These are phyloP conservation scores for Cicer cuneatum DNA, from an alignment of 306 rosid genomes.

Conservation along the genomic window DNA sequence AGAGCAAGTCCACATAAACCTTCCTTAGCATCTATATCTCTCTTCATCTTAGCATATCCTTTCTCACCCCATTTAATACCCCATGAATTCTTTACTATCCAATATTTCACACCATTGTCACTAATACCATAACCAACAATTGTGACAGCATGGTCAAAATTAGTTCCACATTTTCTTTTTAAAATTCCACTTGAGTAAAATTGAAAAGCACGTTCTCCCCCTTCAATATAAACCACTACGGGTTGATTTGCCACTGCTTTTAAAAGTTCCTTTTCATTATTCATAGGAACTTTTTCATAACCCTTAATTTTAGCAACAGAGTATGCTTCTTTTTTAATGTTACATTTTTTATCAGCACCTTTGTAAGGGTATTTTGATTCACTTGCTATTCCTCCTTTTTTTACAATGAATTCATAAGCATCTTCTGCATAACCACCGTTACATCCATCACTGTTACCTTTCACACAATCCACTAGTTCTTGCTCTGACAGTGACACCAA, in stretches of 20 bases:
- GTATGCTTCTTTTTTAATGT: background rate
- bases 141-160: conserved; percentile 18
- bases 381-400: conserved; percentile 39
- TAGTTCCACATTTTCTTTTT: conserved; percentile 26
- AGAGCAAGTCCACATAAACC: conserved; percentile 47
- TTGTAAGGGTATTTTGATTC: conserved; percentile 41
- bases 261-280: conserved; percentile 26
- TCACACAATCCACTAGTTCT: conserved; percentile 46
- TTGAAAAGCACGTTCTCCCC: background rate
- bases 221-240: conserved; percentile 21
- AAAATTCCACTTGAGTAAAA: conserved; percentile 29
- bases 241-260: conserved; percentile 46
- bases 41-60: conserved; percentile 42
- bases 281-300: conserved; percentile 36
- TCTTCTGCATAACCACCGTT: conserved; percentile 30
- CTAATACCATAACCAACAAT: conserved; percentile 33
- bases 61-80: conserved; percentile 45
- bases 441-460: conserved; percentile 24
- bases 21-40: conserved; percentile 12
- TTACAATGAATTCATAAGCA: conserved; percentile 25
- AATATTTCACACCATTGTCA: conserved; percentile 35
- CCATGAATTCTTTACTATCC: conserved; percentile 45
- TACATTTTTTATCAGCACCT: conserved; percentile 24
- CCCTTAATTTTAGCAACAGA: conserved; percentile 7
- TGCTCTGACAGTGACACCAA: conserved; percentile 44